These are phyloP conservation scores for Dendrobium nobile DNA, from an alignment of 106 monocot species.

Conservation along the genomic window DNA sequence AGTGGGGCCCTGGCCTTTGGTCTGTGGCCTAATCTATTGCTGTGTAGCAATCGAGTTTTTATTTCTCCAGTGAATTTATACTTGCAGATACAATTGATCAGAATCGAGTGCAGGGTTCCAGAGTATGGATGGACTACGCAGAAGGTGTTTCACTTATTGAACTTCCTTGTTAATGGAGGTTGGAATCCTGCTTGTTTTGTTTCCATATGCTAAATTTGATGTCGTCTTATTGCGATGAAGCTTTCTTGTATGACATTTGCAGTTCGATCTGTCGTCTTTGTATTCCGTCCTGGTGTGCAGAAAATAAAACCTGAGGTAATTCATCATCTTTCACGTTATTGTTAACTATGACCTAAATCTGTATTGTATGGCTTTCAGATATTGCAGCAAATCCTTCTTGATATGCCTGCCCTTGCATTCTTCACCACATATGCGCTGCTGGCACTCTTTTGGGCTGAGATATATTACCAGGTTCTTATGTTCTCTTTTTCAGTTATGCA, in stretches of 20 bases:
- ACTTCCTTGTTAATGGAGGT: conserved; percentile 87
- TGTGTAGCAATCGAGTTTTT: background rate
- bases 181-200: conserved; percentile 3
- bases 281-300: conserved; percentile 59
- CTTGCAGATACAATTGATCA: conserved; percentile 76
- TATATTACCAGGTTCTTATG: conserved; percentile 77
- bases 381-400: conserved; percentile 73
- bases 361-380: conserved; percentile 32
- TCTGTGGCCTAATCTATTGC: background rate
- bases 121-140: conserved; percentile 99
- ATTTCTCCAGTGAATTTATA: background rate
- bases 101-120: conserved; percentile 96
- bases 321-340: background rate
- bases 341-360: background rate
- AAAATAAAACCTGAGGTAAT: conserved; percentile 58
- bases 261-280: conserved; percentile 79
- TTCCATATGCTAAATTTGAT: background rate
- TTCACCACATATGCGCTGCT: conserved; percentile 91
- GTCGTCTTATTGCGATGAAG: background rate
- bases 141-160: conserved; percentile 93
- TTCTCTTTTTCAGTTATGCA: background rate
- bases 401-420: conserved; percentile 80
- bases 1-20: background rate
- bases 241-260: conserved; percentile 9
- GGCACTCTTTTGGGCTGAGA: conserved; percentile 96